These are phyloP conservation scores for Agrostemma githago DNA, from an alignment of 148 eudicot species.

Conservation along the genomic window DNA sequence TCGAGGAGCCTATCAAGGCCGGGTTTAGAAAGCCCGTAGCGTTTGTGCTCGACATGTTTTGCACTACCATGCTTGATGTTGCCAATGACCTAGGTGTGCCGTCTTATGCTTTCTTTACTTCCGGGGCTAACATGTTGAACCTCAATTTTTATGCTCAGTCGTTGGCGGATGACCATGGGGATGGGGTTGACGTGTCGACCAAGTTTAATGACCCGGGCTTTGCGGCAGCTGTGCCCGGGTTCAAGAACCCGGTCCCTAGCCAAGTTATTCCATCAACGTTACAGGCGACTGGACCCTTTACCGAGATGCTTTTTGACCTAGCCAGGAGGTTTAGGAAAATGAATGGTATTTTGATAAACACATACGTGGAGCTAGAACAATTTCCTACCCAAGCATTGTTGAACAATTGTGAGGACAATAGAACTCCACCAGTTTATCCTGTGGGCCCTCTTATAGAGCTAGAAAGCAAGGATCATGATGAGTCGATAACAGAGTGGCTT, in stretches of 20 bases:
- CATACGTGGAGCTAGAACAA: not conserved
- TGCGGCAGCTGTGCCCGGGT: not conserved
- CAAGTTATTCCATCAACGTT: not conserved
- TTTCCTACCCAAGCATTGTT: not conserved
- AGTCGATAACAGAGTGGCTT: not conserved
- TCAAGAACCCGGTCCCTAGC: slow-evolving; percentile 2
- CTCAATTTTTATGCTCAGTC: slow-evolving; percentile 25
- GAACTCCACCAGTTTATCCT: not conserved
- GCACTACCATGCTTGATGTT: not conserved
- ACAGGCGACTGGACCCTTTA: not conserved
- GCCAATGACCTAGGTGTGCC: slow-evolving; percentile 2
- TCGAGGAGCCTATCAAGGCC: slow-evolving; percentile 13
- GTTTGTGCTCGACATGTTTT: slow-evolving; percentile 7
- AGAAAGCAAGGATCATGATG: not conserved
- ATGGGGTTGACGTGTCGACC: not conserved
- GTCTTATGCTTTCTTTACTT: slow-evolving; percentile 31
- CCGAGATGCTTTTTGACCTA: not conserved
- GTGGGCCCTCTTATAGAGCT: slow-evolving; percentile 2
- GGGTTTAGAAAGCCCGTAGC: slow-evolving; percentile 18
- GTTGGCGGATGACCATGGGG: not conserved
- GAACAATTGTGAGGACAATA: no score
- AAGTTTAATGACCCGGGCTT: not conserved
- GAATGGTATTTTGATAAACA: slow-evolving; percentile 9
- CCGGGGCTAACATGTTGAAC: slow-evolving; percentile 25
- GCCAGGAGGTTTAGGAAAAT: not conserved